Evolutionary conservation across 495 filamentous ascomycete genomes (phyloP), one percentile per base, ranked within the genome.

Genomic region (Daldinia loculata): DNA sequence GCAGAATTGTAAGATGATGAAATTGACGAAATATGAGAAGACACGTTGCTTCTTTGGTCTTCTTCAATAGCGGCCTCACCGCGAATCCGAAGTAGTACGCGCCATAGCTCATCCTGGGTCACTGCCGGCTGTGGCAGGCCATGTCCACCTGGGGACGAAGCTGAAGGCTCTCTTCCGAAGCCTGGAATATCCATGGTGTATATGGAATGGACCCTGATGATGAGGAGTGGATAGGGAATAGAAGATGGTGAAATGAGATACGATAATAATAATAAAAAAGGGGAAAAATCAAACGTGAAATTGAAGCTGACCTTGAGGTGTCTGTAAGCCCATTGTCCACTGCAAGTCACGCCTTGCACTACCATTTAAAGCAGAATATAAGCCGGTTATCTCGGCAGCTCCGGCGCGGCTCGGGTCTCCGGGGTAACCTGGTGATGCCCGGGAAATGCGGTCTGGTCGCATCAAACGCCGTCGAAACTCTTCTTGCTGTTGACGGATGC

Each of bases 381-480:
- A 38, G 59, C 64, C 52, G 48, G 66, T 17, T 62, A 61, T 4
- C 17, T 65, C 56, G 6, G 50, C 29, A 12, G 9, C 56, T 19
- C 56, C 48, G 19, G 17, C 36, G 0, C 48, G 48, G 29, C 50
- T 30, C 4, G 65, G 61, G 32, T 72, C 70, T 26, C 60, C 66
- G 51, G 17, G 5, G 14, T 24, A 38, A 53, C 57, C 45, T 29
- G 57, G 50, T n/a, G 62, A 60, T 11, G 24, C 14, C 27, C 52
- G 61, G n/a, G 66, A 14, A 50, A 56, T 29, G 19, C 63, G 71
- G 32, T 63, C 36, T 4, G 66, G 62, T 39, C 66, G 32, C 61
- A 74, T 69, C 62, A 74, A 22, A n/a, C 75, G 67, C 36, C 75
- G 69, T 34, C 75, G 72, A 26, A 73, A 74, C 17, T 77, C 72